phyloP scores from a whole-genome alignment of 1,284 basidiomycete species.

The Apiotrichum laibachii region DNA sequence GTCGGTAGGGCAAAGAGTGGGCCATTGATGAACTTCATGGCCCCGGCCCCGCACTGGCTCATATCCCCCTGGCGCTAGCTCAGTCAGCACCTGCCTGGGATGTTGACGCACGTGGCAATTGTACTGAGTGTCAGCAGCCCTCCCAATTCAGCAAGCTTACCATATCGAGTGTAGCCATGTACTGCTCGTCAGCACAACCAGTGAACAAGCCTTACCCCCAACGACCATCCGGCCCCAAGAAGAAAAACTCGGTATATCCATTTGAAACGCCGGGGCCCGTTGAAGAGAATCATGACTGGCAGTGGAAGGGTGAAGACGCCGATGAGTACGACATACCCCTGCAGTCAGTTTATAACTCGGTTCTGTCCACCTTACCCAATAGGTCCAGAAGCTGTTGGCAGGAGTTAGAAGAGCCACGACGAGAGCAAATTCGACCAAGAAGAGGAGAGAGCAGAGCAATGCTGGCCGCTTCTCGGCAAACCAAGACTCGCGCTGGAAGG shows the following conservation, averaged over 20 bases:
- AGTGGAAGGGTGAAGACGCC: constrained; percentile 44
- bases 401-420: background rate
- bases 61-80: too few species aligned
- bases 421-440: background rate
- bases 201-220: constrained; percentile 11
- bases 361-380: background rate
- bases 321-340: constrained; percentile 32
- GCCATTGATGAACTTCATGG: too few species aligned
- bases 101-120: too few species aligned
- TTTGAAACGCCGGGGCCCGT: constrained; percentile 17
- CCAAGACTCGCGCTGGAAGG: constrained; percentile 38
- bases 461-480: constrained; percentile 11
- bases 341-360: background rate
- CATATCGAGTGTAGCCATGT: constrained; percentile 42
- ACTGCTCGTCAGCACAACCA: background rate
- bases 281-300: constrained; percentile 37
- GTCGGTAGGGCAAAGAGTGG: too few species aligned
- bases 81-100: too few species aligned
- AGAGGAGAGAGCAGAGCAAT: background rate
- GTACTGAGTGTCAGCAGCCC: too few species aligned
- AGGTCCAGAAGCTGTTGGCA: background rate
- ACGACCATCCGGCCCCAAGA: constrained; percentile 37
- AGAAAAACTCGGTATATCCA: constrained; percentile 43
- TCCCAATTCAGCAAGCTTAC: too few species aligned
- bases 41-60: too few species aligned